Evolutionary conservation across 106 monocot genomes (phyloP), one percentile per base, ranked within the genome.

Genomic region (Alisma plantagoaquatica): DNA sequence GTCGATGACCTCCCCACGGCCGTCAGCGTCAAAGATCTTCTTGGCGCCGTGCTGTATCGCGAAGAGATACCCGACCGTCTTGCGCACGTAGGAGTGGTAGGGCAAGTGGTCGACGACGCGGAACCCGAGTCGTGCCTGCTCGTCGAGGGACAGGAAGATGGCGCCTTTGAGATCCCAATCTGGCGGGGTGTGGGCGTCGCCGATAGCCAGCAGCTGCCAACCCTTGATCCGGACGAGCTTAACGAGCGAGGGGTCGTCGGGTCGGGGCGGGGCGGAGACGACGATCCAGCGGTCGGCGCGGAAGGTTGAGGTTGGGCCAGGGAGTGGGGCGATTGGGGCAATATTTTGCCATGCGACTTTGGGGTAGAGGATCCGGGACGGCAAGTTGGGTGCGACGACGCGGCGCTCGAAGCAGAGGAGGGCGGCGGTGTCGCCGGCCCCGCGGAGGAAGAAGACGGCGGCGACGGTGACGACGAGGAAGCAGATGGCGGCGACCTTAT

Each of bases 141-240:
- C 55, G 10, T 96, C 88, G 14, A 89, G 73, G 9, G 96, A 82
- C 22, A 96, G 70, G 57, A 80, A 78, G 53, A 96, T 78, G 49
- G 81, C 80, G 51, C 96, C 96, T 42, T 76, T 84, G 52, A 88
- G 66, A 15, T 77, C 67, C 81, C 84, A 96, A 20, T 74, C 89
- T 1, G 59, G 0, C 0, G 81, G 73, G 22, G 89, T 89, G 29
- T 47, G 57, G 41, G 96, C 75, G 65, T 77, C 72, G 28, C 76
- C 96, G 4, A 96, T 71, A 42, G 78, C 73, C 27, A 96, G 78
- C 22, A 96, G 71, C 65, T 96, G 84, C 89, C 89, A 96, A 16
- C 81, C 75, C 47, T 73, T 81, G 48, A 84, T 43, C 25, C 78
- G 54, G 23, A 73, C 60, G 3, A 96, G 64, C 27, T 69, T 51